These are phyloP conservation scores for Moesziomyces sp. DNA, from an alignment of 1,284 basidiomycete species.

Conservation along the genomic window DNA sequence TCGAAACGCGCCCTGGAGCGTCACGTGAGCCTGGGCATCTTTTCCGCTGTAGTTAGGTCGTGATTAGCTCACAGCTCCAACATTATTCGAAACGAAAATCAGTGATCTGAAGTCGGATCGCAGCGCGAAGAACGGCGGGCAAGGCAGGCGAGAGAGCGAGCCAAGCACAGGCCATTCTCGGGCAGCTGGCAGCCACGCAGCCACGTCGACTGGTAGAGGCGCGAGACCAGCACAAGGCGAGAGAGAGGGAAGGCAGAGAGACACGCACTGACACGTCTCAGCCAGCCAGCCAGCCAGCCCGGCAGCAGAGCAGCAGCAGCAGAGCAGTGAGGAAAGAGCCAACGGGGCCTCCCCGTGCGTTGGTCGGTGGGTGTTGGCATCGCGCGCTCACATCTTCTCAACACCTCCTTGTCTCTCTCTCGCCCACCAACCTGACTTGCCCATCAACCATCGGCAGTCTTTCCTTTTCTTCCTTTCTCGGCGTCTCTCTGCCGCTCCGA, in stretches of 20 bases:
- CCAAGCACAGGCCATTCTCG: slow-evolving; percentile 41
- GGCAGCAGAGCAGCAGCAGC: no score
- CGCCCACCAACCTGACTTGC: neutral
- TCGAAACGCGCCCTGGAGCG: no score
- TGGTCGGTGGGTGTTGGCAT: neutral
- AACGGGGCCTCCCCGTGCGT: neutral
- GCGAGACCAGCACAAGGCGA: no score
- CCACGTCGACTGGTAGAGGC: slow-evolving; percentile 12
- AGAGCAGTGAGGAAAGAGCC: no score
- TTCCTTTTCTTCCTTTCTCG: neutral
- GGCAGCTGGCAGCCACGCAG: slow-evolving; percentile 1
- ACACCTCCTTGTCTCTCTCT: neutral
- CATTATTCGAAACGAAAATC: no score
- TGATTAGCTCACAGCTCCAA: no score
- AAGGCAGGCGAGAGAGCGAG: neutral
- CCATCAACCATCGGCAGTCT: no score
- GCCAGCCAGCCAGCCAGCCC: slow-evolving; percentile 1
- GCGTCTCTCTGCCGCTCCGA: neutral
- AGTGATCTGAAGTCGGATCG: slow-evolving; percentile 5
- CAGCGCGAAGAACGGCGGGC: neutral
- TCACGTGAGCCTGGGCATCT: no score
- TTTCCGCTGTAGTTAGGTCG: no score
- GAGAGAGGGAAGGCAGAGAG: no score
- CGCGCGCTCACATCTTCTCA: neutral
- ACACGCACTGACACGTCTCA: neutral